Percentiles rank a stretch among this genome's conserved stretches.
These are phyloP conservation scores for Hura crepitans DNA, from an alignment of 441 rosid genomes.

Conservation along the genomic window DNA sequence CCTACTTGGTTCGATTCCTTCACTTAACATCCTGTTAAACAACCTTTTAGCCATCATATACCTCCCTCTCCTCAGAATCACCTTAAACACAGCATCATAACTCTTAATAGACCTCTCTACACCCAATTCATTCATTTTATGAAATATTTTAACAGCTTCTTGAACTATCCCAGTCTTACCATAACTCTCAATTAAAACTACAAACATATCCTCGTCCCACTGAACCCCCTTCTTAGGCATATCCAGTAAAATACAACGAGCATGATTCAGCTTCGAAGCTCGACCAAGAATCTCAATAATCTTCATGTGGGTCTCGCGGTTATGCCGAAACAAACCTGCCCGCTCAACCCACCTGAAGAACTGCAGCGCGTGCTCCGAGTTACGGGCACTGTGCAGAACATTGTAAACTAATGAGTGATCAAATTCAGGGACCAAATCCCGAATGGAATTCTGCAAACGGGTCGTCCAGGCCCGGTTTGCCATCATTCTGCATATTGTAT, in stretches of 20 bases:
- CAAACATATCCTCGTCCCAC: conserved; percentile 88
- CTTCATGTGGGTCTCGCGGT: conserved; percentile 68
- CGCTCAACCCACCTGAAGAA: conserved; percentile 94
- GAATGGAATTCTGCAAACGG: conserved; percentile 77
- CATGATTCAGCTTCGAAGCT: conserved; percentile 69
- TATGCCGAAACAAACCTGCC: conserved; percentile 64
- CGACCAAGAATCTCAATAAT: conserved; percentile 70
- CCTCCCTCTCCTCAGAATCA: conserved; percentile 67
- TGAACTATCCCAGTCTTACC: conserved; percentile 85
- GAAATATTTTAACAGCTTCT: conserved; percentile 80
- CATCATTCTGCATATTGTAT: conserved; percentile 80
- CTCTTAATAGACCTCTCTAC: conserved; percentile 67
- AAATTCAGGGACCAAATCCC: conserved; percentile 66
- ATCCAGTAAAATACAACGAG: conserved; percentile 72
- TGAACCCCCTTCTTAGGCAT: conserved; percentile 81
- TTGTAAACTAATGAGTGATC: conserved; percentile 73
- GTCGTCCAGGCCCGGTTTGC: conserved; percentile 80
- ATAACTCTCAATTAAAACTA: conserved; percentile 62
- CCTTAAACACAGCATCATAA: conserved; percentile 69
- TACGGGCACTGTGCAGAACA: conserved; percentile 65
- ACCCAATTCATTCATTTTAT: conserved; percentile 71
- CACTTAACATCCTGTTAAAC: conserved; percentile 68
- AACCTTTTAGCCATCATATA: conserved; percentile 93
- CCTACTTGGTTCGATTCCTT: conserved; percentile 66
- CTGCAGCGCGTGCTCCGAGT: conserved; percentile 79